These are phyloP conservation scores for Colletotrichum sp. DNA, from an alignment of 2,329 filamentous ascomycete species.

Conservation along the genomic window DNA sequence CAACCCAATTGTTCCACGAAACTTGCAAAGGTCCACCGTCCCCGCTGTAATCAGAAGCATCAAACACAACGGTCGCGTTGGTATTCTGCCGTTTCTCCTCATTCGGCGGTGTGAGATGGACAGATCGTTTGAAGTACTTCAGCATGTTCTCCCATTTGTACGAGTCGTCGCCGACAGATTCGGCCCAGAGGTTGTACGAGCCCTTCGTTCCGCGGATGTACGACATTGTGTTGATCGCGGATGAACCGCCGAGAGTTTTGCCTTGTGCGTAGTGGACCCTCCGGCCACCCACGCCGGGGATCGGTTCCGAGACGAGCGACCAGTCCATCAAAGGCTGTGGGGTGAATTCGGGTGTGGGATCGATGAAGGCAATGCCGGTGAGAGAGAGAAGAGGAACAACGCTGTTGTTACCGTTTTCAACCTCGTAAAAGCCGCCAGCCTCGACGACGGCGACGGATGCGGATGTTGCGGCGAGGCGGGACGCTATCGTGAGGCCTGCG, in stretches of 20 bases:
- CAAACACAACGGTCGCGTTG: constrained; percentile 29
- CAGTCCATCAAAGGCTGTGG: constrained; percentile 32
- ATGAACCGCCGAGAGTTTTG: constrained; percentile 36
- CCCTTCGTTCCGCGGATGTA: constrained; percentile 29
- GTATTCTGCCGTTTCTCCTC: constrained; percentile 18
- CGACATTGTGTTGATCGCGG: constrained; percentile 32
- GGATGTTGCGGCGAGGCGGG: constrained; percentile 35
- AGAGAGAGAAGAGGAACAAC: constrained; percentile 25
- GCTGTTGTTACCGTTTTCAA: constrained; percentile 30
- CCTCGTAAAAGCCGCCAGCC: constrained; percentile 38
- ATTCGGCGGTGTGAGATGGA: constrained; percentile 34
- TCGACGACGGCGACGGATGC: constrained; percentile 42
- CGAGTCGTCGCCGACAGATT: constrained; percentile 31
- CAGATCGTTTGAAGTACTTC: constrained; percentile 35
- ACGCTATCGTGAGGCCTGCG: constrained; percentile 38
- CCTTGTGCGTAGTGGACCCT: constrained; percentile 41
- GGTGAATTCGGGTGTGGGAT: constrained; percentile 19
- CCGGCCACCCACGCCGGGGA: constrained; percentile 27
- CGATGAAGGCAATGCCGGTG: constrained; percentile 19
- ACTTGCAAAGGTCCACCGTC: constrained; percentile 29
- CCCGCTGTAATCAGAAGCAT: constrained; percentile 28
- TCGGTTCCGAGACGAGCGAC: constrained; percentile 29
- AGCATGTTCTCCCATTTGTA: constrained; percentile 33
- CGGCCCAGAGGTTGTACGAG: constrained; percentile 34
- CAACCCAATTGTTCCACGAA: constrained; percentile 28